phyloP scores from a whole-genome alignment of 805 yeast species.

The Suhomyces tanzawaensis region DNA sequence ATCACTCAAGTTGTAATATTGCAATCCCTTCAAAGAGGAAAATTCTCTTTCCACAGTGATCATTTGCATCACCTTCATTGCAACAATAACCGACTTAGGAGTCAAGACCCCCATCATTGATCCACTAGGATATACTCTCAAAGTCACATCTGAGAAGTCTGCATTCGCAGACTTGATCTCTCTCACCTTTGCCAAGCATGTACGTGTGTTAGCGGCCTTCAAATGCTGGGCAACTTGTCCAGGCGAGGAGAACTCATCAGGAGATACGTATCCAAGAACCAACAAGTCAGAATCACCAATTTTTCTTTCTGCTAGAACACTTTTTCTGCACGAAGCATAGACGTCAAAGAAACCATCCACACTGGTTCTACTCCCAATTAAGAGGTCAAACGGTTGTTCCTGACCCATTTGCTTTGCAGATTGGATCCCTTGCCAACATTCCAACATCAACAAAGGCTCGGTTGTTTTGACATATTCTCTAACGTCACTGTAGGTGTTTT shows the following conservation, averaged over 20 bases:
- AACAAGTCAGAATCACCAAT: conserved; percentile 76
- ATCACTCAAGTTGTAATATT: conserved; percentile 73
- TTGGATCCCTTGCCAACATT: conserved; percentile 90
- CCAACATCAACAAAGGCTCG: conserved; percentile 80
- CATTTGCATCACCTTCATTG: conserved; percentile 79
- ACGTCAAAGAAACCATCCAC: conserved; percentile 88
- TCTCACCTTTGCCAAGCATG: conserved; percentile 78
- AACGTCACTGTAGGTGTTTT: conserved; percentile 53
- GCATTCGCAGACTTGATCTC: conserved; percentile 64
- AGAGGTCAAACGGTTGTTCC: conserved; percentile 59
- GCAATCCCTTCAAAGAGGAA: conserved; percentile 76
- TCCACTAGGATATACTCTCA: conserved; percentile 60
- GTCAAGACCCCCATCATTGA: conserved; percentile 53
- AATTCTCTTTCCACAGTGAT: conserved; percentile 91
- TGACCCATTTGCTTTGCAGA: conserved; percentile 65
- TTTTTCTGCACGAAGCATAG: conserved; percentile 64
- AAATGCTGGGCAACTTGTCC: conserved; percentile 22
- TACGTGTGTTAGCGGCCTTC: conserved; percentile 31
- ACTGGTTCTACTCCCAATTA: conserved; percentile 76
- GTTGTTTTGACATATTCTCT: conserved; percentile 67
- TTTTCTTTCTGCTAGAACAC: conserved; percentile 48
- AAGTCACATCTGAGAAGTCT: conserved; percentile 70
- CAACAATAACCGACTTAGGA: conserved; percentile 62
- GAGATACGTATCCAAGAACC: conserved; percentile 45
- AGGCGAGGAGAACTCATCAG: conserved; percentile 19